Evolutionary conservation across 306 rosid species (phyloP), one percentile per base, ranked within the genome.

Genomic region (Mucuna pruriens): DNA sequence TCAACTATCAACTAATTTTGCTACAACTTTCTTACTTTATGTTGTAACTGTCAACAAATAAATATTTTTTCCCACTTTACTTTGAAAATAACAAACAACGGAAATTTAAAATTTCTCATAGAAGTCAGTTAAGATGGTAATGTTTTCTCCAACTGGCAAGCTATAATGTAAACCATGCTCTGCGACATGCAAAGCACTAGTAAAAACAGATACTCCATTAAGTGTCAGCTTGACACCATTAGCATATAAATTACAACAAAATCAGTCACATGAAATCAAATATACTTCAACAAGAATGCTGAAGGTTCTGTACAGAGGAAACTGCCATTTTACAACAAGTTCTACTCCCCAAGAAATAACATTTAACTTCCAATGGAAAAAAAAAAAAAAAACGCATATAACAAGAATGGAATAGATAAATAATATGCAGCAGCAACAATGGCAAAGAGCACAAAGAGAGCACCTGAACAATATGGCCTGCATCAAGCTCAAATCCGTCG

Each of bases 401-500:
- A 74, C 33, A 57, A 72, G 3, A 55, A 51, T 23, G 68, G 61
- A 55, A 36, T 63, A 29, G 70, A 67, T 31, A 55, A 75, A 36
- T n/a, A 61, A 83, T n/a, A n/a, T 67, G 55, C 76, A 57, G 19
- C 1, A 55, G 34, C 33, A 76, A 26, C 69, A 49, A 61, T 0
- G 20, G 77, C 39, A 51, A 8, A 57, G 13, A 23, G 40, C 39
- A 25, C 20, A 54, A 45, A 74, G 29, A 61, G 78, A 62, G 60
- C 31, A 96, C 99, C 99, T 96, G 99, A 74, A 93, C 88, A 78
- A 96, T 91, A 65, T 89, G 97, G 84, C 94, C 88, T 5, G 97
- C 97, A 68, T 96, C 99, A 46, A 89, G 86, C 90, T 93, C 99
- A 22, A 90, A 93, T n/a, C 90, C 98, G 76, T 96, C 92, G 15